Base-by-base conservation (phyloP, 768 basidiomycete genomes). In the Porphyrellus cyaneotinctus region DNA sequence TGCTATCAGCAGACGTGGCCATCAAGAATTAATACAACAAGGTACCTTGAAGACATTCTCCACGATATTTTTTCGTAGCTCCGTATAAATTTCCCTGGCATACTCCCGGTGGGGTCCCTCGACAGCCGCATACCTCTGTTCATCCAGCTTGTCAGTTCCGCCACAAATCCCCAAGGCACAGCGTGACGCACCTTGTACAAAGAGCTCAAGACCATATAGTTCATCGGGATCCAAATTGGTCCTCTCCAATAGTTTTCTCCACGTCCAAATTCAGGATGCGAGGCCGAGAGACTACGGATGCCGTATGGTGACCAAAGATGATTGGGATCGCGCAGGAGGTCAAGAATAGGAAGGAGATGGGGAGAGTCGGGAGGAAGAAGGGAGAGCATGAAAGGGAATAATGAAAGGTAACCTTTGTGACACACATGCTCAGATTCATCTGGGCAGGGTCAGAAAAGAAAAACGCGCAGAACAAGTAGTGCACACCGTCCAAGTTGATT, bases 201-300 rank as follows among this genome's bases (percentile, higher is more conserved):
- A 13, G 92, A 81, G 24, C 82, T 77, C 47, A 98, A 74, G 15
- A 87, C 84, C 55, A 98, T 78, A 65, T 93, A 98, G 70, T 98
- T 97, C 88, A 98, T 95, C 68, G 92, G 95, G 33, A 97, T 80
- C 95, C 95, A 97, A 44, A 98, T 88, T 3, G 95, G 91, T 1
- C 95, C 94, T 62, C 87, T 87, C 95, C 95, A 98, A 70, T 98
- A 98, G 72, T 98, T 91, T 70, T 98, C 95, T 43, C 88, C 95
- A 60, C 82, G 74, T 14, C 94, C 95, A 61, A 93, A 97, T 44
- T 90, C 81, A n/a, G 87, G 83, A 64, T 97, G 92, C 18, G 84
- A 82, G n/a, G 80, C 84, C 8, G 89, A 92, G 48, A 98, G 72
- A 57, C 91, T 95, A 26, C 95, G 86, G 32, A 97, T 73, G 24